A percentile compares a stretch with the other conserved stretches of the same genome.
These are phyloP conservation scores for Debaryomyces robertsiae DNA, from an alignment of 1,139 yeast species.

Conservation along the genomic window DNA sequence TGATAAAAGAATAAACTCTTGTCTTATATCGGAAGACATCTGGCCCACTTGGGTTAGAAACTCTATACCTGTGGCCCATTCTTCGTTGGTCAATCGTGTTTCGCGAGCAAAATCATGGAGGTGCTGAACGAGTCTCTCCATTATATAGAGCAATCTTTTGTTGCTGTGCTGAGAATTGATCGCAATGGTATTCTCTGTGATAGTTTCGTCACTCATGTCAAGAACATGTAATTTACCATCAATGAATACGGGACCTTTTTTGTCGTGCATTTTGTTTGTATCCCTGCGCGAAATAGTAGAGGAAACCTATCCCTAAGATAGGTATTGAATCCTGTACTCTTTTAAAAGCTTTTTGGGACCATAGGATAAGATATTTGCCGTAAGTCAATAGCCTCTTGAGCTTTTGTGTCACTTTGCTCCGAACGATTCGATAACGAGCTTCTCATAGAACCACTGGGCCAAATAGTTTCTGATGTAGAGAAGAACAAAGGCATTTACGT, in stretches of 20 bases:
- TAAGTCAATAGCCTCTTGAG: no score
- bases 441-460: no score
- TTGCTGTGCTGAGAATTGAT: conserved; percentile 28
- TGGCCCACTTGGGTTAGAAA: conserved; percentile 33
- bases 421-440: no score
- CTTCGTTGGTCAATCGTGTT: conserved; percentile 33
- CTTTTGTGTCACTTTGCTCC: no score
- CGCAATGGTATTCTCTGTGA: conserved; percentile 28
- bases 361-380: no score
- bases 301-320: background rate
- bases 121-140: conserved; percentile 29
- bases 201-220: conserved; percentile 33
- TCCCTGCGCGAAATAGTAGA: background rate
- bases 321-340: background rate
- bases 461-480: no score
- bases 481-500: no score
- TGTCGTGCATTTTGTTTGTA: conserved; percentile 2
- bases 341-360: no score
- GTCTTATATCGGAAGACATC: conserved; percentile 31
- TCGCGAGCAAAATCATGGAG: conserved; percentile 37
- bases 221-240: conserved; percentile 5
- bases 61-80: conserved; percentile 32
- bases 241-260: conserved; percentile 6
- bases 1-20: conserved; percentile 33
- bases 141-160: conserved; percentile 26